These are phyloP conservation scores for Aspergillus sp. DNA, from an alignment of 2,329 filamentous ascomycete genomes.

Conservation along the genomic window DNA sequence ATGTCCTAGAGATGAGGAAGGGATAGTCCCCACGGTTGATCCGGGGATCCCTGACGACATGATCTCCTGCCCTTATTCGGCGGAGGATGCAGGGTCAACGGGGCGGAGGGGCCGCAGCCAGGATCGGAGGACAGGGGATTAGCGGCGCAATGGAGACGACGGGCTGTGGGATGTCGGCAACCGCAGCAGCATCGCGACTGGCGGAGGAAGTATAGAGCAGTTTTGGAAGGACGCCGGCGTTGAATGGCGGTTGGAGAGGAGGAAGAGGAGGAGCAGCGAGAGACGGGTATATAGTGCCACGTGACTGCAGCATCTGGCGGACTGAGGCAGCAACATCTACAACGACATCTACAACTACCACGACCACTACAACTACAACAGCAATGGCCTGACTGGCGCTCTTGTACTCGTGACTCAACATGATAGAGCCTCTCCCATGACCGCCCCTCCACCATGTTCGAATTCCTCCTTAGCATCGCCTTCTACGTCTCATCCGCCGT, in stretches of 20 bases:
- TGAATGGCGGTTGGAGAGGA: no score
- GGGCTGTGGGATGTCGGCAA: conserved; percentile 6
- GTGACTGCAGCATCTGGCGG: no score
- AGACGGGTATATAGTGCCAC: no score
- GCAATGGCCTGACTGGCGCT: no score
- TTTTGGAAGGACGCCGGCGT: no score
- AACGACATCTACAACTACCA: no score
- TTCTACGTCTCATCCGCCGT: conserved; percentile 41
- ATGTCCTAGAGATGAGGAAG: conserved; percentile 16
- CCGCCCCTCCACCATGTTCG: conserved; percentile 29
- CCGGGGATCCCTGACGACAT: conserved; percentile 25
- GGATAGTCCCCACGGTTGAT: conserved; percentile 20
- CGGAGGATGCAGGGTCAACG: conserved; percentile 5
- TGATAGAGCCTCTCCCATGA: no score
- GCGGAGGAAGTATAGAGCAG: no score
- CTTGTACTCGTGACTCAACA: no score
- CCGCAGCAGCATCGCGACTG: conserved; percentile 14
- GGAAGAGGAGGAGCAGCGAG: no score
- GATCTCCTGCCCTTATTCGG: conserved; percentile 1
- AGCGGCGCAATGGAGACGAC: conserved; percentile 11
- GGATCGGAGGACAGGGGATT: conserved; percentile 8
- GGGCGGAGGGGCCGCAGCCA: conserved; percentile 5
- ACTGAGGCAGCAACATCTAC: no score
- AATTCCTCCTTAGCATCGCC: conserved; percentile 24
- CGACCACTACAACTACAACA: no score